Evolutionary conservation across 1,284 basidiomycete species (phyloP), one percentile per base, ranked within the genome.

Genomic region (Pterula multifida): DNA sequence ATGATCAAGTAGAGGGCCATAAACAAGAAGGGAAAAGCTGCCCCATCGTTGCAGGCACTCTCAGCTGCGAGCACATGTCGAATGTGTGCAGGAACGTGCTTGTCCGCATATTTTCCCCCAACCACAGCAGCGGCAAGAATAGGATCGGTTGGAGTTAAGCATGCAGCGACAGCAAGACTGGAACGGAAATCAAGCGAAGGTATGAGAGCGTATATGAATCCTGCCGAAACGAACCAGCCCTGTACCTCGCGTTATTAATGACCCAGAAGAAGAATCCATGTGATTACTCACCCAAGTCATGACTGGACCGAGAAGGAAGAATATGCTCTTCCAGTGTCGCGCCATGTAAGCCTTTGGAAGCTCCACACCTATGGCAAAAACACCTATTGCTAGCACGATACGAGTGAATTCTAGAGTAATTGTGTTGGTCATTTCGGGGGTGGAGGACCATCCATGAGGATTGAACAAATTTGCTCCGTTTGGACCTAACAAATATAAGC

Each of bases 311-410:
- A 98, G 75, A 1, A 98, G 73, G 65, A 93, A 90, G 54, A 86
- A 75, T 2, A 98, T 64, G 53, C 89, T 90, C 57, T 77, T 81
- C 93, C 93, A 97, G 61, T 98, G 95, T 21, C 80, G 76, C 44
- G 76, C 72, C 75, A 98, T 87, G 66, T 98, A 98, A 28, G 85
- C 85, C 67, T 93, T 94, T 23, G 93, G 93, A 60, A 96, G 69
- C 62, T 96, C 90, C 36, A 98, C 96, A 2, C 96, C 96, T 54
- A 98, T 91, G 9, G 95, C 93, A 65, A 99, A 99, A 2, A 99
- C 95, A 36, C 93, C 93, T 52, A 98, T 88, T 3, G 95, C 95
- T 47, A 98, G 83, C 51, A 98, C 90, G 52, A 98, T 85, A n/a
- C 95, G 78, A 19, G 92, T 94, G 58, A 98, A 75, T 66, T 99